Percentiles rank a stretch among this genome's conserved stretches.
phyloP scores from a whole-genome alignment of 495 filamentous ascomycete species.

The Terfezia claveryi region DNA sequence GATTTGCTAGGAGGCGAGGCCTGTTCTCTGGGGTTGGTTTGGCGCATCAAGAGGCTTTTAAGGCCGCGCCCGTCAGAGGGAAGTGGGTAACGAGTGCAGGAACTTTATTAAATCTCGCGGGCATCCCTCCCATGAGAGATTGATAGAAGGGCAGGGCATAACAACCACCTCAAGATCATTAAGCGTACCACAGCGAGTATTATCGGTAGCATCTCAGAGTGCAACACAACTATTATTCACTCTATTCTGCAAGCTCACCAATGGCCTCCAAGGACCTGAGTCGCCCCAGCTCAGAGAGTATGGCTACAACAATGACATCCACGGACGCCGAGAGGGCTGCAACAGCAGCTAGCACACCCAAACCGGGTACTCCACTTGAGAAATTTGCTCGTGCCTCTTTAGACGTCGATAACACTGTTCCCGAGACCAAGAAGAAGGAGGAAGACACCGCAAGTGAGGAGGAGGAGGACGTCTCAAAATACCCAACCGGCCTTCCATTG shows the following conservation, averaged over 20 bases:
- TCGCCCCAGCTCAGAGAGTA: neutral
- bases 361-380: neutral
- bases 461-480: slow-evolving; percentile 25
- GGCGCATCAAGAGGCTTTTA: too few relatives aligned
- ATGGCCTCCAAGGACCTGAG: neutral
- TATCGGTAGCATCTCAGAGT: too few relatives aligned
- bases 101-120: too few relatives aligned
- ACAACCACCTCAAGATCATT: too few relatives aligned
- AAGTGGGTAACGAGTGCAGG: too few relatives aligned
- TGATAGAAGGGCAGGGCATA: too few relatives aligned
- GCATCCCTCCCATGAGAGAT: too few relatives aligned
- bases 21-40: too few relatives aligned
- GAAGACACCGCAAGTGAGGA: slow-evolving; percentile 4
- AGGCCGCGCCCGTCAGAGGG: too few relatives aligned
- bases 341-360: neutral
- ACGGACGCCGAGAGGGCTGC: neutral
- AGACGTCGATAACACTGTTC: neutral
- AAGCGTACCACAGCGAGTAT: too few relatives aligned
- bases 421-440: neutral
- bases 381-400: neutral
- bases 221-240: too few relatives aligned
- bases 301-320: neutral
- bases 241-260: neutral
- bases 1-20: too few relatives aligned
- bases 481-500: slow-evolving; percentile 31